A percentile compares a stretch with the other conserved stretches of the same genome.
These are phyloP conservation scores for Sutorius australiensis DNA, from an alignment of 768 basidiomycete genomes.

Conservation along the genomic window DNA sequence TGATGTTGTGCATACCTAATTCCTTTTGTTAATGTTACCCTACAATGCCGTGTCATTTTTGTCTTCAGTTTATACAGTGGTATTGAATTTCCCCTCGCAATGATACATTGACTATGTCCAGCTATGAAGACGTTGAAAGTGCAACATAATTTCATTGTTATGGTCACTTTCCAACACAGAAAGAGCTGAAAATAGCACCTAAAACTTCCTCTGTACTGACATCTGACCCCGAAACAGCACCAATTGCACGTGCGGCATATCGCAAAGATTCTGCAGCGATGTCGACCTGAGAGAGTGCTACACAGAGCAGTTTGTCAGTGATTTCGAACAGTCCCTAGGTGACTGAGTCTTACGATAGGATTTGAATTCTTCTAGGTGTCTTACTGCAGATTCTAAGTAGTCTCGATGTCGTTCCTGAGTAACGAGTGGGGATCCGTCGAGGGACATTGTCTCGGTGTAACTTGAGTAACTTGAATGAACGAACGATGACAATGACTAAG, in stretches of 20 bases:
- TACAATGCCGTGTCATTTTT: background rate
- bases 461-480: slow-evolving; percentile 6
- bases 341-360: slow-evolving; percentile 25
- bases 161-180: slow-evolving; percentile 80
- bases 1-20: slow-evolving; percentile 6
- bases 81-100: background rate
- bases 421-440: slow-evolving; percentile 49
- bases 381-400: slow-evolving; percentile 64
- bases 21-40: background rate
- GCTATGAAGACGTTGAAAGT: background rate
- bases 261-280: slow-evolving; percentile 84
- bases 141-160: background rate
- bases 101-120: slow-evolving; percentile 1
- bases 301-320: background rate
- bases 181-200: slow-evolving; percentile 78
- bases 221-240: slow-evolving; percentile 66
- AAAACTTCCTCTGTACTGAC: slow-evolving; percentile 83
- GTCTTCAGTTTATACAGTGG: background rate
- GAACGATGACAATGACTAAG: background rate
- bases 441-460: slow-evolving; percentile 20
- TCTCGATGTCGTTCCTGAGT: slow-evolving; percentile 78
- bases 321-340: background rate
- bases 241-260: slow-evolving; percentile 81
- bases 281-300: slow-evolving; percentile 70
- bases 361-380: slow-evolving; percentile 30